Percentiles rank a stretch among this genome's conserved stretches.
Evolutionary conservation across 1,284 basidiomycete genomes (phyloP).

Genomic region (Marasmius fiardii): DNA sequence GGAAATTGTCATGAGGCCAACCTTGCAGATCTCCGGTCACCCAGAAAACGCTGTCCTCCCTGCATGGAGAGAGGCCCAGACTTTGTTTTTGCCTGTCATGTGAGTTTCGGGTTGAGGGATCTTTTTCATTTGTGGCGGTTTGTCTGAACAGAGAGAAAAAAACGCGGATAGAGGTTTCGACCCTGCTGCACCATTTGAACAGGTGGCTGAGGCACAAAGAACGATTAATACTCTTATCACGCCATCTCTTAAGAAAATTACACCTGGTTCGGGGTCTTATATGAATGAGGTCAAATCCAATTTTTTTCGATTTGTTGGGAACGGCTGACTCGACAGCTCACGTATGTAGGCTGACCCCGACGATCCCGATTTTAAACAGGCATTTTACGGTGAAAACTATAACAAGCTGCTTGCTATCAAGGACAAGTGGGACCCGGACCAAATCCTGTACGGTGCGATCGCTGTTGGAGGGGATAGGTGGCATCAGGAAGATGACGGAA

Average conservation of each 20-base stretch:
- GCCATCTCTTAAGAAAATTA: constrained; percentile 11
- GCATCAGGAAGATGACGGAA: constrained; percentile 15
- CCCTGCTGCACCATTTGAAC: not conserved
- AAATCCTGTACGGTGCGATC: constrained; percentile 20
- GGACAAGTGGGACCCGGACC: constrained; percentile 21
- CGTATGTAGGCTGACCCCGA: constrained; percentile 14
- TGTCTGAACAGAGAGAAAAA: not conserved
- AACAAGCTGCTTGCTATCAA: constrained; percentile 18
- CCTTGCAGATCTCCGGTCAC: constrained; percentile 9
- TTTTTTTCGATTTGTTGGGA: no score
- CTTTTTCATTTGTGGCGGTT: not conserved
- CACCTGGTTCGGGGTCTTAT: constrained; percentile 15
- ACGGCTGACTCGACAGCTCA: not conserved
- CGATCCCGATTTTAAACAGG: constrained; percentile 19
- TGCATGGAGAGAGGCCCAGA: constrained; percentile 15
- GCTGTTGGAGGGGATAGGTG: constrained; percentile 23
- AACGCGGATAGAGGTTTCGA: not conserved
- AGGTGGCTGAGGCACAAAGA: constrained; percentile 5
- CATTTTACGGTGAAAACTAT: constrained; percentile 23
- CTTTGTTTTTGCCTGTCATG: constrained; percentile 10
- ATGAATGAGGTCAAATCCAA: constrained; percentile 15
- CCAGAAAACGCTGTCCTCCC: constrained; percentile 19
- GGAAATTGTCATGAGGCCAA: constrained; percentile 14
- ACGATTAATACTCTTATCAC: not conserved
- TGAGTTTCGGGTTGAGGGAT: constrained; percentile 1